Percentiles rank a stretch among this genome's conserved stretches.
Conservation (phyloP, 768 basidiomycete species). For the Nidularia pulvinata region DNA sequence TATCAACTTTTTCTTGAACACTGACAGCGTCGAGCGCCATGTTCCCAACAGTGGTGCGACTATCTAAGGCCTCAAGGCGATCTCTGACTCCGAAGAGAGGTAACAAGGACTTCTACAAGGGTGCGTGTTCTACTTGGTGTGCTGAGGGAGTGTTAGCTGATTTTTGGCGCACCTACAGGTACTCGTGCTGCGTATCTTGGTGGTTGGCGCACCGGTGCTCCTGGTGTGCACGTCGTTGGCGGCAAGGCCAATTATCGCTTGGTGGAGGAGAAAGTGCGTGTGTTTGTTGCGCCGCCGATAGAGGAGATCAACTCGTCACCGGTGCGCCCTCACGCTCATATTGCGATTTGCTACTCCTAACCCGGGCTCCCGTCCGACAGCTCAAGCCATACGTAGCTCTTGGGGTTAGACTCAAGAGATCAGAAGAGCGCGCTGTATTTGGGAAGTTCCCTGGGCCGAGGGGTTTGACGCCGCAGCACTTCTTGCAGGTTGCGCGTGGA, state of each 20-base stretch:
- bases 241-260: conserved; percentile 84
- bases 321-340: conserved; percentile 33
- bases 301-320: conserved; percentile 57
- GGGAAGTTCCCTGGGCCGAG: conserved; percentile 32
- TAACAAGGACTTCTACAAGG: conserved; percentile 98
- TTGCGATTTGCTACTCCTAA: not conserved
- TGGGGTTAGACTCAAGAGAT: conserved; percentile 33
- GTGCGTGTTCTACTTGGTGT: conserved; percentile 31
- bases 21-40: conserved; percentile 31
- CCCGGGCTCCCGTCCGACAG: conserved; percentile 26
- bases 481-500: conserved; percentile 36
- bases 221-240: conserved; percentile 78
- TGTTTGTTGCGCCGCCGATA: conserved; percentile 80
- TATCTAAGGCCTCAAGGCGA: conserved; percentile 84
- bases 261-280: conserved; percentile 79
- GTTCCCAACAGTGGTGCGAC: conserved; percentile 66
- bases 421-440: conserved; percentile 31
- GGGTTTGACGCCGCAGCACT: conserved; percentile 41
- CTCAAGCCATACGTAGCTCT: conserved; percentile 70
- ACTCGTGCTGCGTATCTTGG: conserved; percentile 84
- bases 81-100: conserved; percentile 85
- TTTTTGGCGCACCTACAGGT: conserved; percentile 38
- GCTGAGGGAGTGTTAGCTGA: not conserved
- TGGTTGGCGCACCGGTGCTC: conserved; percentile 85
- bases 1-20: not conserved